Percentiles rank a stretch among this genome's conserved stretches.
These are phyloP conservation scores for Crithidia thermophila DNA, from an alignment of 208 protist genomes.

Conservation along the genomic window DNA sequence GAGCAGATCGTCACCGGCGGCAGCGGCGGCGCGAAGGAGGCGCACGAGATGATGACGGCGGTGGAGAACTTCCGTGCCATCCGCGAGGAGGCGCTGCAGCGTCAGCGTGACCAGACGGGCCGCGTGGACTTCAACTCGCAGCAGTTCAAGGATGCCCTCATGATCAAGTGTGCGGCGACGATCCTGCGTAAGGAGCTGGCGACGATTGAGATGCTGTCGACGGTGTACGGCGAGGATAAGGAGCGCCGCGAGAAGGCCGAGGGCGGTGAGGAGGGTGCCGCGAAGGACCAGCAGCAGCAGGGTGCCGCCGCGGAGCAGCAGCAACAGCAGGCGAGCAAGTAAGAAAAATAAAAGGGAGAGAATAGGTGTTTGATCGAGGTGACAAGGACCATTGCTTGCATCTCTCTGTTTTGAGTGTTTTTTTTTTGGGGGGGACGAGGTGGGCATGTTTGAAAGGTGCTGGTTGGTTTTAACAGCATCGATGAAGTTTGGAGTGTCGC, in stretches of 20 bases:
- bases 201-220: slow-evolving; percentile 61
- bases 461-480: too few species aligned
- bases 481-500: too few species aligned
- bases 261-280: slow-evolving; percentile 16
- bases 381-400: not conserved
- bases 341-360: too few species aligned
- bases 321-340: slow-evolving; percentile 6
- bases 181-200: slow-evolving; percentile 59
- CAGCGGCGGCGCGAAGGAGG: slow-evolving; percentile 42
- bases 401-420: slow-evolving; percentile 6
- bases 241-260: slow-evolving; percentile 18
- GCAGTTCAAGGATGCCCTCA: slow-evolving; percentile 82
- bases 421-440: too few species aligned
- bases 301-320: not conserved
- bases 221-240: slow-evolving; percentile 39
- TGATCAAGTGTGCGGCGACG: slow-evolving; percentile 76
- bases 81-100: slow-evolving; percentile 50
- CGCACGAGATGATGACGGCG: slow-evolving; percentile 30
- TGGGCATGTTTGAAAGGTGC: too few species aligned
- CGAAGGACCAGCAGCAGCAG: slow-evolving; percentile 23
- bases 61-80: slow-evolving; percentile 43
- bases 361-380: slow-evolving; percentile 17
- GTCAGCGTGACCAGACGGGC: slow-evolving; percentile 43
- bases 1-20: slow-evolving; percentile 25
- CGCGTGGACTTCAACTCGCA: slow-evolving; percentile 78